Percentiles rank a stretch among this genome's conserved stretches.
Conservation (phyloP, 495 filamentous ascomycete species). For the Trichocladium uniseriatum region DNA sequence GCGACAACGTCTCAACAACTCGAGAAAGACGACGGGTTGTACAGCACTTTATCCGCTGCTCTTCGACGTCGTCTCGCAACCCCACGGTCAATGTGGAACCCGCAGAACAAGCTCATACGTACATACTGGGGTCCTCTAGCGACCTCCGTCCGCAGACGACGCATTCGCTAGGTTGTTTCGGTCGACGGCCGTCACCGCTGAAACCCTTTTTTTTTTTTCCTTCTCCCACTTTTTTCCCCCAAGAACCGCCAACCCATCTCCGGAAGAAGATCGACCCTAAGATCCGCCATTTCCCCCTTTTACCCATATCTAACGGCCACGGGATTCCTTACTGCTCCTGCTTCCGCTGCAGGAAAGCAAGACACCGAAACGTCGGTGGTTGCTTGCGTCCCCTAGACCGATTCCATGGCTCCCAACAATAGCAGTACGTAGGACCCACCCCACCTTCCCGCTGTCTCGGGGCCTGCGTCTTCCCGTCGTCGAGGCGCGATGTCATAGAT, state of each 20-base stretch:
- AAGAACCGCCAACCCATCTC: too few relatives aligned
- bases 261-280: too few relatives aligned
- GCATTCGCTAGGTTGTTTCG: background rate
- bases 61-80: background rate
- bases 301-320: background rate
- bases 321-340: too few relatives aligned
- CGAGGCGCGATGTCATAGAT: background rate
- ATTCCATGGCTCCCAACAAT: constrained; percentile 35
- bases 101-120: too few relatives aligned
- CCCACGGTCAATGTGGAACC: background rate
- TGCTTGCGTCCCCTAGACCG: background rate
- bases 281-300: too few relatives aligned
- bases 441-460: constrained; percentile 5
- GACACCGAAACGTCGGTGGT: background rate
- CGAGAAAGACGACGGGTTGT: background rate
- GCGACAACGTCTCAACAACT: constrained; percentile 18
- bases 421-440: constrained; percentile 28
- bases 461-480: constrained; percentile 2
- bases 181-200: background rate
- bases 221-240: background rate
- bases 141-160: too few relatives aligned
- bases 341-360: too few relatives aligned
- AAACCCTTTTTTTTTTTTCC: background rate
- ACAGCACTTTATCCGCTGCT: background rate
- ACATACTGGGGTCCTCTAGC: too few relatives aligned